These are phyloP conservation scores for Retiboletus flavoniger DNA, from an alignment of 1,284 basidiomycete species.

Conservation along the genomic window DNA sequence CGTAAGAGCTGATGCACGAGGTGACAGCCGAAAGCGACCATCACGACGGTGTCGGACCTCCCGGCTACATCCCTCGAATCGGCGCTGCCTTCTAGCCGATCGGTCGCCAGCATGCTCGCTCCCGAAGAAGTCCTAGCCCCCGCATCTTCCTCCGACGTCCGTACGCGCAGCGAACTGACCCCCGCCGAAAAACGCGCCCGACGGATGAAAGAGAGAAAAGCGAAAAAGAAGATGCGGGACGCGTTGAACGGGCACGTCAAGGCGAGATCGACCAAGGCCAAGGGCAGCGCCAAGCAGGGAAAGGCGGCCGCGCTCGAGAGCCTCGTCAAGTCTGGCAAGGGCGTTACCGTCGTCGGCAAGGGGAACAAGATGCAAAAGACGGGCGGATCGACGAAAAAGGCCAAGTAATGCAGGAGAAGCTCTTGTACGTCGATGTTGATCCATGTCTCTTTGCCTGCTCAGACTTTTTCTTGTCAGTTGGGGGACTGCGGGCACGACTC, in stretches of 20 bases:
- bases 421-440: constrained; percentile 7
- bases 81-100: constrained; percentile 81
- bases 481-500: not conserved
- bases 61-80: constrained; percentile 88
- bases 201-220: constrained; percentile 73
- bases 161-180: constrained; percentile 78
- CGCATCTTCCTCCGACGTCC: constrained; percentile 49
- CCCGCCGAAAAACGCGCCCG: constrained; percentile 79
- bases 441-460: not conserved
- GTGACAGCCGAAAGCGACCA: constrained; percentile 81
- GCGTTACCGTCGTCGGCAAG: constrained; percentile 87
- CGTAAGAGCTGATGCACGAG: not conserved
- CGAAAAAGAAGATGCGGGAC: constrained; percentile 69
- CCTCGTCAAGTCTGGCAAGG: constrained; percentile 81
- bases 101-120: constrained; percentile 80
- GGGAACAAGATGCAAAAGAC: constrained; percentile 34
- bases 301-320: constrained; percentile 79
- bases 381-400: constrained; percentile 9
- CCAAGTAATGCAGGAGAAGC: constrained; percentile 11
- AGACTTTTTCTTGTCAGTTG: not conserved
- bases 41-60: constrained; percentile 84
- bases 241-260: constrained; percentile 62
- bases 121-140: constrained; percentile 90
- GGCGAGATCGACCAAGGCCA: constrained; percentile 44
- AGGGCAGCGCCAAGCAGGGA: constrained; percentile 63